Percentiles rank a stretch among this genome's conserved stretches.
These are phyloP conservation scores for Haplographium delicatum DNA, from an alignment of 495 filamentous ascomycete genomes.

Conservation along the genomic window DNA sequence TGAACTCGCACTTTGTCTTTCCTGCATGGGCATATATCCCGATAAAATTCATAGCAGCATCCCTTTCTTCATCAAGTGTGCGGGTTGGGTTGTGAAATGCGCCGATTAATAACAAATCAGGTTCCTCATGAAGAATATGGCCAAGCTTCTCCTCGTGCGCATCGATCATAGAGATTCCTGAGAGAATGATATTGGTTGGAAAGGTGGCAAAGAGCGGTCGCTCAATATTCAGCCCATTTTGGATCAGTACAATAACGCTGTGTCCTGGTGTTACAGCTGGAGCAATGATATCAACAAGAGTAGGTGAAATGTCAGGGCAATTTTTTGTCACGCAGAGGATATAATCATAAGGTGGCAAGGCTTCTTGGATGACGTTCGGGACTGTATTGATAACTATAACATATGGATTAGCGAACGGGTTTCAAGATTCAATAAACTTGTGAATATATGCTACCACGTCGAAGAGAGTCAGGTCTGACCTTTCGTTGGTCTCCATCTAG, in stretches of 20 bases:
- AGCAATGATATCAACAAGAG: no score
- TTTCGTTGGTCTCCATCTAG: constrained; percentile 23
- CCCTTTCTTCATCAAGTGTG: not conserved
- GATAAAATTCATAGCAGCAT: constrained; percentile 23
- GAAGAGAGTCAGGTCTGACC: no score
- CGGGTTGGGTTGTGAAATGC: constrained; percentile 32
- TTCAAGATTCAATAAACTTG: no score
- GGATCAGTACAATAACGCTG: constrained; percentile 47
- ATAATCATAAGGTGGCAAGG: constrained; percentile 39
- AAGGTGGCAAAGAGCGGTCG: constrained; percentile 42
- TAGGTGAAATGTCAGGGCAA: constrained; percentile 36
- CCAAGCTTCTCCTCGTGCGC: constrained; percentile 29
- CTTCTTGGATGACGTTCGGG: no score
- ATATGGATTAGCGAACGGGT: no score
- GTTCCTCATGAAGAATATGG: constrained; percentile 36
- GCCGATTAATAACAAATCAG: constrained; percentile 36
- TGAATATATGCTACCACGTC: no score
- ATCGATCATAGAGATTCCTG: constrained; percentile 43
- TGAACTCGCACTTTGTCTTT: constrained; percentile 25
- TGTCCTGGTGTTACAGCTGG: constrained; percentile 43
- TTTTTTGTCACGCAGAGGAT: constrained; percentile 46
- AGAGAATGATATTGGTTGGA: constrained; percentile 44
- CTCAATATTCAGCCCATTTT: constrained; percentile 61
- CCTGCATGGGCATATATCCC: constrained; percentile 32
- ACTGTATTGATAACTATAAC: no score